Evolutionary conservation across 345 rosid genomes (phyloP).

Genomic region (Moringa oleifera): DNA sequence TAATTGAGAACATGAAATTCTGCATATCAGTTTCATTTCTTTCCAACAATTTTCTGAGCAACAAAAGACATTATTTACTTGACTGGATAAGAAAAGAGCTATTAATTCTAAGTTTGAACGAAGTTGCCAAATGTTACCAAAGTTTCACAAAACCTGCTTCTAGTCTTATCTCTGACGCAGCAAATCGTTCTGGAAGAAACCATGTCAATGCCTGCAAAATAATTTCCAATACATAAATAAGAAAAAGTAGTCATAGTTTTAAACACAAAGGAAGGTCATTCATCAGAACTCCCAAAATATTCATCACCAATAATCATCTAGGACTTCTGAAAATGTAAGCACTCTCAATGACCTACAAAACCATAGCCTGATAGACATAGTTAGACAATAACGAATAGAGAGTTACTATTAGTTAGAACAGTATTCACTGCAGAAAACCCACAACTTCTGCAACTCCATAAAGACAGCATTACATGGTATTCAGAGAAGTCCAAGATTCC

Average conservation of each 20-base stretch:
- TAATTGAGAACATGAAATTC: background rate
- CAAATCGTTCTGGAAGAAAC: slow-evolving; percentile 90
- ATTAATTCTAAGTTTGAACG: slow-evolving; percentile 23
- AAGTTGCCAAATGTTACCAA: slow-evolving; percentile 78
- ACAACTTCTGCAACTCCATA: background rate
- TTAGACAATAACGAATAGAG: too few species aligned
- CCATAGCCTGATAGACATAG: too few species aligned
- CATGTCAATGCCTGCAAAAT: slow-evolving; percentile 82
- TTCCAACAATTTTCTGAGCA: background rate
- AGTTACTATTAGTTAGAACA: background rate
- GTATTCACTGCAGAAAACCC: background rate
- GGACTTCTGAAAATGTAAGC: background rate
- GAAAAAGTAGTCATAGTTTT: background rate
- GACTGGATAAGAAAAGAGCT: slow-evolving; percentile 4
- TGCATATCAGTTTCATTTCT: background rate
- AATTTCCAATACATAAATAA: slow-evolving; percentile 13
- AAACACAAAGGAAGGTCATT: background rate
- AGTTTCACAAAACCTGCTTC: slow-evolving; percentile 98
- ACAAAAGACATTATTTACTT: slow-evolving; percentile 1
- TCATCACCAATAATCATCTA: background rate
- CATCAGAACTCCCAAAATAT: slow-evolving; percentile 5
- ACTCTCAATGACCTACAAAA: too few species aligned
- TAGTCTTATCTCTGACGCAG: slow-evolving; percentile 88
- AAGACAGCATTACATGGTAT: too few species aligned
- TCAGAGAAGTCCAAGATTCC: too few species aligned